phyloP scores from a whole-genome alignment of 345 rosid genomes.

The Orychophragmus violaceus region DNA sequence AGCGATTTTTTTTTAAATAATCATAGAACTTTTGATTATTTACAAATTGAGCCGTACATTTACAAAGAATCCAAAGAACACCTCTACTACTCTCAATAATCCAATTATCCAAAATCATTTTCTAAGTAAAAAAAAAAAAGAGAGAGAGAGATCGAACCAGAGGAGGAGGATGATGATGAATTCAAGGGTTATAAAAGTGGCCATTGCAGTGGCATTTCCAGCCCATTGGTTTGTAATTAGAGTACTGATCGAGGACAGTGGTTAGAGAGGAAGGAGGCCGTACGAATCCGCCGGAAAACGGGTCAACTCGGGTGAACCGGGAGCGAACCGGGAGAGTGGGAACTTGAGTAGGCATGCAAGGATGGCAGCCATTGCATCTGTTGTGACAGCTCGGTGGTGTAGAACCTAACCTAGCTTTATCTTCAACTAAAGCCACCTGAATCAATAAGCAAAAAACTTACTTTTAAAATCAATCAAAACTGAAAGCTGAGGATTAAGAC shows the following conservation, averaged over 20 bases:
- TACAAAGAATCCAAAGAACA: conserved; percentile 32
- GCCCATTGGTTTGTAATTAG: conserved; percentile 89
- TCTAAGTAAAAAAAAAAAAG: neutral
- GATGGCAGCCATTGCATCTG: conserved; percentile 82
- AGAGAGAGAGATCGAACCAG: neutral
- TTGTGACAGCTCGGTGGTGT: conserved; percentile 89
- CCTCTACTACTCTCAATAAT: conserved; percentile 7
- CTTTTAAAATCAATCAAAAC: neutral
- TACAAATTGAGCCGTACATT: conserved; percentile 32
- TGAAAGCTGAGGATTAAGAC: neutral
- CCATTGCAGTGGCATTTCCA: conserved; percentile 84
- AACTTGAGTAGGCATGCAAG: conserved; percentile 85
- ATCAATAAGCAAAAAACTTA: neutral
- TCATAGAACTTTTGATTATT: conserved; percentile 13
- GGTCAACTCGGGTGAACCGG: conserved; percentile 20
- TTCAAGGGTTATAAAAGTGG: conserved; percentile 69
- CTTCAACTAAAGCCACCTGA: conserved; percentile 47
- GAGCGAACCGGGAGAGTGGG: conserved; percentile 44
- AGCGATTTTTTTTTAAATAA: conserved; percentile 5
- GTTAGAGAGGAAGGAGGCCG: conserved; percentile 22
- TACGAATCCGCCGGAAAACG: conserved; percentile 30
- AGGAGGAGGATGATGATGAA: neutral
- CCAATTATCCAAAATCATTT: neutral
- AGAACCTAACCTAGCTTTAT: conserved; percentile 78
- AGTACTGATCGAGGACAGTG: conserved; percentile 45